phyloP scores from a whole-genome alignment of 768 basidiomycete genomes.

The Clavaria fumosa region DNA sequence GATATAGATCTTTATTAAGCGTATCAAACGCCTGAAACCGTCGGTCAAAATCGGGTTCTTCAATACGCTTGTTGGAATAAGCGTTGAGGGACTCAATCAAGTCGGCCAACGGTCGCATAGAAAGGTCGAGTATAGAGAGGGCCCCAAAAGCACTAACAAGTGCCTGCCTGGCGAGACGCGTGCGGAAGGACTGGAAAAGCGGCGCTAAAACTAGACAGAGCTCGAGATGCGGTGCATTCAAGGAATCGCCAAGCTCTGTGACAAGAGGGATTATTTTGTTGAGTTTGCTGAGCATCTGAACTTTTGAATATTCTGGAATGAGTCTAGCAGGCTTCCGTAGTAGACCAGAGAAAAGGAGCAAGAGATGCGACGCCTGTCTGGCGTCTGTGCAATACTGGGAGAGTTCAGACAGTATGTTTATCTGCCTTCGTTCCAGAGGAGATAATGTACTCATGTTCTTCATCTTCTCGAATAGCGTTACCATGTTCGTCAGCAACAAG shows the following conservation, averaged over 20 bases:
- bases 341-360: conserved; percentile 62
- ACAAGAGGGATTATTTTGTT: conserved; percentile 51
- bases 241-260: conserved; percentile 35
- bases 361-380: conserved; percentile 55
- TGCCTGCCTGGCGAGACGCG: conserved; percentile 50
- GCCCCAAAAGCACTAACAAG: conserved; percentile 52
- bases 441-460: conserved; percentile 35
- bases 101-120: conserved; percentile 32
- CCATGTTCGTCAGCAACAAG: conserved; percentile 54
- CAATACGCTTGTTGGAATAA: conserved; percentile 65
- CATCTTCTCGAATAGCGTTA: conserved; percentile 48
- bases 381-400: conserved; percentile 59
- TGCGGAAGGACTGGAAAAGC: conserved; percentile 64
- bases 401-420: conserved; percentile 64
- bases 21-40: conserved; percentile 60
- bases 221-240: conserved; percentile 29
- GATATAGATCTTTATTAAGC: conserved; percentile 54
- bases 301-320: conserved; percentile 77
- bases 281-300: conserved; percentile 61
- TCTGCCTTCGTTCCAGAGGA: conserved; percentile 66
- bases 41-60: conserved; percentile 87
- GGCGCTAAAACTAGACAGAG: conserved; percentile 55
- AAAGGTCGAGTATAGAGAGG: conserved; percentile 28
- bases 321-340: conserved; percentile 61
- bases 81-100: conserved; percentile 66